Evolutionary conservation across 768 basidiomycete species (phyloP).

Genomic region (Leccinellum luteum): DNA sequence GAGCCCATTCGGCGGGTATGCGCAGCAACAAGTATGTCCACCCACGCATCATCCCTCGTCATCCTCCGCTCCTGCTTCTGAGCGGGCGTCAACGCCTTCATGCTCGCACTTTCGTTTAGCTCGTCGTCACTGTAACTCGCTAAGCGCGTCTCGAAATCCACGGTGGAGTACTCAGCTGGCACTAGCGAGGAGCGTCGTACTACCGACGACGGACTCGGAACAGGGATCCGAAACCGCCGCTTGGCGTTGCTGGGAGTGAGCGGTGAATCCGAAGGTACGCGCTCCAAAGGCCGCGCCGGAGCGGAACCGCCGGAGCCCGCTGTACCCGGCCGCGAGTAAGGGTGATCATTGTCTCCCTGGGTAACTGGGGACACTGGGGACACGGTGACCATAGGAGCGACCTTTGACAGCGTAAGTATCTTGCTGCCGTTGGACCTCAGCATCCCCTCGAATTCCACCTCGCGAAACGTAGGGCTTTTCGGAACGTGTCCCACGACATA

Average conservation of each 20-base stretch:
- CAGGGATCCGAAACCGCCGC: slow-evolving; percentile 62
- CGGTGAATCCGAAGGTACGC: slow-evolving; percentile 27
- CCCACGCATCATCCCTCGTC: slow-evolving; percentile 76
- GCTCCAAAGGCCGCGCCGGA: slow-evolving; percentile 24
- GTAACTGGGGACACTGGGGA: slow-evolving; percentile 25
- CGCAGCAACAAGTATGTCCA: slow-evolving; percentile 76
- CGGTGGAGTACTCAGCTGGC: slow-evolving; percentile 75
- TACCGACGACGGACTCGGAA: slow-evolving; percentile 52
- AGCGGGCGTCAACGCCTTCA: slow-evolving; percentile 39
- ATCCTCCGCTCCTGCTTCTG: slow-evolving; percentile 41
- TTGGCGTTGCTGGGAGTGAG: slow-evolving; percentile 27
- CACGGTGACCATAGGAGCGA: slow-evolving; percentile 21
- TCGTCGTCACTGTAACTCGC: slow-evolving; percentile 58
- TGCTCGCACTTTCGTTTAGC: slow-evolving; percentile 40
- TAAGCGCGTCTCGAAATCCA: slow-evolving; percentile 82
- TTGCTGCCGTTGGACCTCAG: slow-evolving; percentile 54
- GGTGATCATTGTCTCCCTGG: slow-evolving; percentile 33
- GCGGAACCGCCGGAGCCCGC: slow-evolving; percentile 14
- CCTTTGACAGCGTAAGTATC: slow-evolving; percentile 33
- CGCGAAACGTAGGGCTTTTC: slow-evolving; percentile 50
- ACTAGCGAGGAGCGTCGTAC: slow-evolving; percentile 47
- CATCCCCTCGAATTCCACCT: slow-evolving; percentile 79
- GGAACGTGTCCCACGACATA: slow-evolving; percentile 64
- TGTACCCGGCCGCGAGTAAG: slow-evolving; percentile 22
- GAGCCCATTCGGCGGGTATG: slow-evolving; percentile 49